Evolutionary conservation across 306 rosid species (phyloP).

Genomic region (Dicorynia guianensis): DNA sequence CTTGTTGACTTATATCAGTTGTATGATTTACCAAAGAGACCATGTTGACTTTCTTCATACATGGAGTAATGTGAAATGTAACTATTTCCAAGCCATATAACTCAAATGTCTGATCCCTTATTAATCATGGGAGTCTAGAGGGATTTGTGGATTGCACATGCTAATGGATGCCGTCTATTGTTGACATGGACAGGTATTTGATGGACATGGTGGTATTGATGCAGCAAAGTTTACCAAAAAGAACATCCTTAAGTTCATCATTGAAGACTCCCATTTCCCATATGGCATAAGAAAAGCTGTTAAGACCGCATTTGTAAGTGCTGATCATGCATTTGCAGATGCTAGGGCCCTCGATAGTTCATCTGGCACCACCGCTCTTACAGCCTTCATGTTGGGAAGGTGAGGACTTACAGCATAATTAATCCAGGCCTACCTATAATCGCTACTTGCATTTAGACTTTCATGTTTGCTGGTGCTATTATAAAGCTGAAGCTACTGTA

Average conservation of each 20-base stretch:
- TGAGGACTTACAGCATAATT: not conserved
- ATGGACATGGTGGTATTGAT: constrained; percentile 55
- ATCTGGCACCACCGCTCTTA: constrained; percentile 52
- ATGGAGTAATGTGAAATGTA: not conserved
- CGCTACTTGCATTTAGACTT: not conserved
- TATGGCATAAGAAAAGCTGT: constrained; percentile 35
- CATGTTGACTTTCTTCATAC: not conserved
- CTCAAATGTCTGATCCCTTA: not conserved
- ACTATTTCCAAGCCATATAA: not conserved
- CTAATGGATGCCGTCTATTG: not conserved
- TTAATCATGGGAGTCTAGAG: no score
- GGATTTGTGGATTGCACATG: not conserved
- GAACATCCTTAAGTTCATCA: constrained; percentile 45
- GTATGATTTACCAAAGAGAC: not conserved
- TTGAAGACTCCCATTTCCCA: constrained; percentile 43
- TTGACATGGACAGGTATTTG: constrained; percentile 40
- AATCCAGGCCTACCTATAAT: not conserved
- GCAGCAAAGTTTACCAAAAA: constrained; percentile 45
- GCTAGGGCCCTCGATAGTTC: constrained; percentile 44
- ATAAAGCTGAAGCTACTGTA: constrained; percentile 1
- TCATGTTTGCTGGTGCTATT: not conserved
- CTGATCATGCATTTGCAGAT: constrained; percentile 52
- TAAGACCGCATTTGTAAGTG: constrained; percentile 48
- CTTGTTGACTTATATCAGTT: not conserved
- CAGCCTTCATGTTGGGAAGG: constrained; percentile 50